phyloP scores from a whole-genome alignment of 345 rosid genomes.

The Populus davidiana region DNA sequence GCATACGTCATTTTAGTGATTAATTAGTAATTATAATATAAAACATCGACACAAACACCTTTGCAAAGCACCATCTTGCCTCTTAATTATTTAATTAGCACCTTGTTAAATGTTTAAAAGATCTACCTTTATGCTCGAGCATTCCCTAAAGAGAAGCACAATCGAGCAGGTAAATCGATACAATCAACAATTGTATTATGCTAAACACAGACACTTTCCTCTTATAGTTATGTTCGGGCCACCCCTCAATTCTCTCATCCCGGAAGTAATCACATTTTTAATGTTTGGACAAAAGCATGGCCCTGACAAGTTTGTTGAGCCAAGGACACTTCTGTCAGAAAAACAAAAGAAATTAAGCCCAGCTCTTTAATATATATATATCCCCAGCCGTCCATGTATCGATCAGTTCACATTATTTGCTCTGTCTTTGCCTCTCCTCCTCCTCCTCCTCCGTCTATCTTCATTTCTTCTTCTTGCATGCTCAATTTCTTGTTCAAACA shows the following conservation, averaged over 20 bases:
- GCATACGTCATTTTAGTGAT: no score
- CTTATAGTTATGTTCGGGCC: not conserved
- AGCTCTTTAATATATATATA: not conserved
- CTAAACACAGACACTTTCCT: slow-evolving; percentile 17
- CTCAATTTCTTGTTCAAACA: not conserved
- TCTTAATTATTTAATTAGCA: not conserved
- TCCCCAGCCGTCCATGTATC: not conserved
- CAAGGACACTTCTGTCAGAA: slow-evolving; percentile 5
- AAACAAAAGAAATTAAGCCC: not conserved
- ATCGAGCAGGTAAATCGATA: not conserved
- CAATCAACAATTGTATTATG: not conserved
- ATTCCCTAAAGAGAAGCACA: not conserved
- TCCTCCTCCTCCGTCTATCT: not conserved
- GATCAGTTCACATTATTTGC: not conserved
- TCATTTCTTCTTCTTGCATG: not conserved
- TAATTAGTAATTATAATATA: no score
- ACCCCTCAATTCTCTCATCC: slow-evolving; percentile 10
- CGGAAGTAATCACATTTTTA: slow-evolving; percentile 5
- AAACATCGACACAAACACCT: not conserved
- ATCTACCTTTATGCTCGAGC: not conserved
- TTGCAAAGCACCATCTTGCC: not conserved
- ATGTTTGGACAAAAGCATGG: slow-evolving; percentile 10
- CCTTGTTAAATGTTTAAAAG: no score
- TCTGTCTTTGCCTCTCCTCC: not conserved
- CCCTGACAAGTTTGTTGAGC: not conserved